Conservation (phyloP, 78 protist genomes). For the Pigoraptor vietnamica region DNA sequence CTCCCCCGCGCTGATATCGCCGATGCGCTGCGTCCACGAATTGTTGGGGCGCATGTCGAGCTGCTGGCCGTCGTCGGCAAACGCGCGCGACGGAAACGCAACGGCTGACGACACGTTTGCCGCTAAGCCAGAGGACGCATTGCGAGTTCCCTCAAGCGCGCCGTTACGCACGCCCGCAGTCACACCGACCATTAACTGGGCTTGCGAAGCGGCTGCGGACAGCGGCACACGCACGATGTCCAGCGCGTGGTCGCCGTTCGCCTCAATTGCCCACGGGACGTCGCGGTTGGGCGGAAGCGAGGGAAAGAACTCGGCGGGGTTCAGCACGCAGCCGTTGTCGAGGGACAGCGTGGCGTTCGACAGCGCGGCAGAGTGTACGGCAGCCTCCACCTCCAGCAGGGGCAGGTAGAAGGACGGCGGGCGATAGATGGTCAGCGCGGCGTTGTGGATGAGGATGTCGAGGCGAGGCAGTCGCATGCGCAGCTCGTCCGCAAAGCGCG, state of each 20-base stretch:
- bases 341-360: too few species aligned
- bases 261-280: not conserved
- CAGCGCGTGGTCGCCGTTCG: not conserved
- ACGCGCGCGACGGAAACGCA: not conserved
- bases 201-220: not conserved
- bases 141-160: too few species aligned
- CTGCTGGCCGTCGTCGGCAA: not conserved
- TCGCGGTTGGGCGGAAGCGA: too few species aligned
- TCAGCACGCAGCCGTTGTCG: not conserved
- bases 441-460: conserved; percentile 68
- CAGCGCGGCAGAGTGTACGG: too few species aligned
- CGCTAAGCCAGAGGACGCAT: not conserved
- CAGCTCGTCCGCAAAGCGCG: not conserved
- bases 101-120: not conserved
- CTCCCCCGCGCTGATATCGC: conserved; percentile 27
- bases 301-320: not conserved
- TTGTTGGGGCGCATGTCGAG: not conserved
- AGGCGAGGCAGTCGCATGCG: not conserved
- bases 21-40: not conserved
- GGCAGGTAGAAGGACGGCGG: conserved; percentile 50
- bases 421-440: conserved; percentile 62
- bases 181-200: not conserved
- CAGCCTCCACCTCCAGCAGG: conserved; percentile 18
- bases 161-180: not conserved
- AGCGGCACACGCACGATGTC: not conserved